Conservation (phyloP, 2,329 filamentous ascomycete species). For the Zelopaecilomyces penicillatus region DNA sequence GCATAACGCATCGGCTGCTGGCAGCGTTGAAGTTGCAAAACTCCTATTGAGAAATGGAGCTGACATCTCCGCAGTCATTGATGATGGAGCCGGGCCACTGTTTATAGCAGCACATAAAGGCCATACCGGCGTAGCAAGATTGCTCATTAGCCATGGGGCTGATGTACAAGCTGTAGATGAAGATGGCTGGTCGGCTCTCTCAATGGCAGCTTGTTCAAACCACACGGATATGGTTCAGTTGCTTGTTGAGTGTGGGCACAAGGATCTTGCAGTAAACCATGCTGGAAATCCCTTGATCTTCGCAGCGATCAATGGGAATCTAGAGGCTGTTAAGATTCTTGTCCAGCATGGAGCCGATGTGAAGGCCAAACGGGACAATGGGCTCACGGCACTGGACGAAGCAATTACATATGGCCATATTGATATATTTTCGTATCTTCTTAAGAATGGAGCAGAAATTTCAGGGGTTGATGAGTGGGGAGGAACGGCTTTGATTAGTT, state of each 20-base stretch:
- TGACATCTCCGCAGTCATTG: not conserved
- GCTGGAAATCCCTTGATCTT: too few species aligned
- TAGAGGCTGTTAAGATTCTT: not conserved
- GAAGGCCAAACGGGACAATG: not conserved
- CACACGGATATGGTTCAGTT: too few species aligned
- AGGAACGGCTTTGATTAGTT: not conserved
- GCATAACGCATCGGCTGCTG: not conserved
- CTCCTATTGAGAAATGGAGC: not conserved
- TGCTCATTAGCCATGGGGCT: not conserved
- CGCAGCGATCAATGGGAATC: not conserved
- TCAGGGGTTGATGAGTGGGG: not conserved
- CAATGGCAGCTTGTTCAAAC: too few species aligned
- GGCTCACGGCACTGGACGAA: not conserved
- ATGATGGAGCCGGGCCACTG: not conserved
- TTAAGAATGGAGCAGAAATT: too few species aligned
- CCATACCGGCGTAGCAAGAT: not conserved
- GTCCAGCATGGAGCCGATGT: not conserved
- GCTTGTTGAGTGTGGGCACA: too few species aligned
- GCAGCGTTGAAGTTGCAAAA: not conserved
- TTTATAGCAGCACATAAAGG: not conserved
- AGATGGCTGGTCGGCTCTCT: not conserved
- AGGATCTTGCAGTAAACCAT: too few species aligned
- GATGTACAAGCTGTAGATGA: not conserved
- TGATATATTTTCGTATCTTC: not conserved
- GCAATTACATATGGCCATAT: not conserved